Conservation (phyloP, 805 yeast species). For the Metschnikowia cerradonensis region DNA sequence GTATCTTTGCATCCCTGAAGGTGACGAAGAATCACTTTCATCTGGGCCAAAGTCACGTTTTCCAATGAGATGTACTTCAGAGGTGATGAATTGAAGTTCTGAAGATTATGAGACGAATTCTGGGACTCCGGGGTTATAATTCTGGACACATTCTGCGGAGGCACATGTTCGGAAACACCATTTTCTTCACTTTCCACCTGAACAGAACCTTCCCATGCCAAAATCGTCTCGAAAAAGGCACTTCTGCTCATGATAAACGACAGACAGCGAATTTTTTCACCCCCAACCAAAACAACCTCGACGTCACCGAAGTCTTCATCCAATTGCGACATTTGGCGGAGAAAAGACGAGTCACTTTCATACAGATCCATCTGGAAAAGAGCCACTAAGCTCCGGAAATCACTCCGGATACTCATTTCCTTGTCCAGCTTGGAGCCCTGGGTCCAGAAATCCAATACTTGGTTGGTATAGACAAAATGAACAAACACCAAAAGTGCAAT, state of each 20-base stretch:
- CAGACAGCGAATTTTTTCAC: conserved; percentile 45
- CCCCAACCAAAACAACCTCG: conserved; percentile 44
- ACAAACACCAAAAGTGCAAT: conserved; percentile 38
- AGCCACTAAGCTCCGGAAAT: conserved; percentile 24
- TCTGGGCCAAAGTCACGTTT: conserved; percentile 39
- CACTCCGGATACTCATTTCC: conserved; percentile 25
- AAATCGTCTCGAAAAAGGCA: conserved; percentile 57
- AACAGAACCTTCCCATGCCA: conserved; percentile 48
- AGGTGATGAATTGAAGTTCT: no score
- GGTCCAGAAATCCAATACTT: conserved; percentile 44
- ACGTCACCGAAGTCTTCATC: conserved; percentile 37
- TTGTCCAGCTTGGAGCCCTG: conserved; percentile 22
- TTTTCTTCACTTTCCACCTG: conserved; percentile 2
- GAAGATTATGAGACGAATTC: no score
- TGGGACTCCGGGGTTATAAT: no score
- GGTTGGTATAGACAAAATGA: conserved; percentile 50
- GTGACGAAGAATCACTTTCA: conserved; percentile 48
- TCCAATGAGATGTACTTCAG: conserved; percentile 24
- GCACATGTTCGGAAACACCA: no score
- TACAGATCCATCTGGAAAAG: conserved; percentile 15
- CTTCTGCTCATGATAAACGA: conserved; percentile 53
- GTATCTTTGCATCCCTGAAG: conserved; percentile 52
- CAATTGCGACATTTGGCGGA: conserved; percentile 7
- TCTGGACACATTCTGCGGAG: no score
- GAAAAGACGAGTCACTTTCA: conserved; percentile 8